Base-by-base conservation (phyloP, 78 protist species). In the Kipferlia bialata region DNA sequence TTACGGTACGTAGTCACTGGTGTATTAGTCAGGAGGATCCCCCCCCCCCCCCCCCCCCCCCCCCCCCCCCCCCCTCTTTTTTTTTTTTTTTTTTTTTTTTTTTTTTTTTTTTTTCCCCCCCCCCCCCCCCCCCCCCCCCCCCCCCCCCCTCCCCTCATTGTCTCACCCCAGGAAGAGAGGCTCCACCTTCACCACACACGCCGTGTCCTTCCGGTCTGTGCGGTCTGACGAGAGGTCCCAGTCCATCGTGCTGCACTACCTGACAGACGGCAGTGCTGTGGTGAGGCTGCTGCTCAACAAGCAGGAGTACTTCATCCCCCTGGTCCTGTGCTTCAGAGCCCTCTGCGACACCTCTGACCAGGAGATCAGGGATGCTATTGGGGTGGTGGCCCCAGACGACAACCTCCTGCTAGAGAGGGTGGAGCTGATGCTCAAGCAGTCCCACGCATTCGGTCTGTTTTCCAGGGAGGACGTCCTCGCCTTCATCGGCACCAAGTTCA, bases 281-380 rank as follows among this genome's bases (percentile, higher is more conserved):
- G 32, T 87, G 33, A 57, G 90, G 53, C 79, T 92, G 75, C 12
- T 59, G 45, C 31, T 69, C 71, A 38, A 64, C 15, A 44, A 61
- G 37, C 75, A 60, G n/a, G 89, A 87, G 75, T 91, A 75, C 75
- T 81, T 88, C 65, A 26, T 93, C 32, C 92, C 95, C 13, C 77
- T 75, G 39, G 60, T 75, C 15, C 64, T 91, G 13, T 13, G 92
- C 20, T 32, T 92, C 36, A 1, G 45, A 26, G 85, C 88, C 18
- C 37, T 85, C 51, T 12, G 13, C 18, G 78, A 59, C 60, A 67
- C 73, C 41, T 44, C 84, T n/a, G 91, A 89, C 72, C 70, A 64
- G 6, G 87, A 84, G 60, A 86, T 91, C 39, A 87, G 36, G 74
- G 82, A 75, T 54, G 45, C 33, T 28, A 45, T 84, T 26, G 55